Evolutionary conservation across 768 basidiomycete genomes (phyloP).

Genomic region (Boletus patriciae): DNA sequence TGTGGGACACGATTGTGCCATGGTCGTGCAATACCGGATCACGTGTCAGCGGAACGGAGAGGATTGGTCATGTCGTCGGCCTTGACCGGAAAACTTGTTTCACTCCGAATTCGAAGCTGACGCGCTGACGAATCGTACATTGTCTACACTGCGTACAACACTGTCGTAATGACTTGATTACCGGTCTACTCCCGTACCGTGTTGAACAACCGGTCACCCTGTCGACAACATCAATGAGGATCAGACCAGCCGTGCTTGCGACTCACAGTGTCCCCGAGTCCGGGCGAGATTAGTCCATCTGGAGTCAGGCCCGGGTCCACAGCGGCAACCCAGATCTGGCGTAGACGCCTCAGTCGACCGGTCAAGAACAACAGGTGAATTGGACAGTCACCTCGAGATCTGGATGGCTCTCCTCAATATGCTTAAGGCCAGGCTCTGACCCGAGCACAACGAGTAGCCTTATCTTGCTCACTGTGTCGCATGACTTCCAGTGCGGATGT

Average conservation of each 20-base stretch:
- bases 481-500: neutral
- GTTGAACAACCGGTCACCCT: slow-evolving; percentile 88
- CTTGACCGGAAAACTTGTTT: too few relatives aligned
- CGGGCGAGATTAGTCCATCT: slow-evolving; percentile 84
- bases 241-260: neutral
- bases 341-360: neutral
- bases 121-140: too few relatives aligned
- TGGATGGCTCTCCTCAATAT: slow-evolving; percentile 67
- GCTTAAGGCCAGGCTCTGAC: slow-evolving; percentile 67
- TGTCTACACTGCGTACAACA: neutral
- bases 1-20: slow-evolving; percentile 34
- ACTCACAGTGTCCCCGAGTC: slow-evolving; percentile 86
- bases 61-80: neutral
- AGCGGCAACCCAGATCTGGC: slow-evolving; percentile 83
- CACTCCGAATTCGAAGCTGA: too few relatives aligned
- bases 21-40: slow-evolving; percentile 30
- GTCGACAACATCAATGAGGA: neutral
- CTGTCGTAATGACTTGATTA: too few relatives aligned
- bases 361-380: neutral
- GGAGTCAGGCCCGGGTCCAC: slow-evolving; percentile 71
- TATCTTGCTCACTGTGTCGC: slow-evolving; percentile 56
- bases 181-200: slow-evolving; percentile 48
- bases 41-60: slow-evolving; percentile 24
- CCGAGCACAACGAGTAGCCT: slow-evolving; percentile 83
- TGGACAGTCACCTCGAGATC: slow-evolving; percentile 64